Percentiles rank a stretch among this genome's conserved stretches.
Conservation (phyloP, 2,329 filamentous ascomycete genomes). For the Colletotrichum gigasporum region DNA sequence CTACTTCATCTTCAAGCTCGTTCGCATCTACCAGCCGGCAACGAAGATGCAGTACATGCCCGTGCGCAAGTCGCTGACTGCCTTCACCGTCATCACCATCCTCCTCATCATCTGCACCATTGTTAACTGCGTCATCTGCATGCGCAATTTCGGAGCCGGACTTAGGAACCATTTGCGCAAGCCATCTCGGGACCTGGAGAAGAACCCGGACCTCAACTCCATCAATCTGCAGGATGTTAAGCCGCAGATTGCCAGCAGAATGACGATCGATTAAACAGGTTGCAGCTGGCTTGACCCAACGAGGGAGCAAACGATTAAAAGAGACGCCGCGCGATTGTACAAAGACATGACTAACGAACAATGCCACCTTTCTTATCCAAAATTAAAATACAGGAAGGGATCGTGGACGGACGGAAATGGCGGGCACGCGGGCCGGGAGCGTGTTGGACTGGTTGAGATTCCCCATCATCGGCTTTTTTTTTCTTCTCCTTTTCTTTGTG, state of each 20-base stretch:
- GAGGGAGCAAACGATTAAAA: slow-evolving; percentile 28
- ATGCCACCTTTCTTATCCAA: slow-evolving; percentile 25
- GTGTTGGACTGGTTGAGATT: slow-evolving; percentile 32
- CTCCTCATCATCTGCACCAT: slow-evolving; percentile 90
- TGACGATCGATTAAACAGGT: slow-evolving; percentile 67
- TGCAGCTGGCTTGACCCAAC: slow-evolving; percentile 25
- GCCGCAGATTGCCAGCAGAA: slow-evolving; percentile 61
- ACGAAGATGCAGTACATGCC: slow-evolving; percentile 73
- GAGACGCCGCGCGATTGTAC: slow-evolving; percentile 29
- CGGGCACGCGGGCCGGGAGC: slow-evolving; percentile 28
- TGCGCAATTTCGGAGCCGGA: slow-evolving; percentile 88
- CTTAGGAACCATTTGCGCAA: slow-evolving; percentile 85
- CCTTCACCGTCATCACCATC: slow-evolving; percentile 94
- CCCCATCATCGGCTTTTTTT: slow-evolving; percentile 32
- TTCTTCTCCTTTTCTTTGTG: slow-evolving; percentile 27
- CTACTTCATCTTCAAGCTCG: slow-evolving; percentile 98
- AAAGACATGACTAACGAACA: slow-evolving; percentile 35
- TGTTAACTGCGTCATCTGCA: slow-evolving; percentile 85
- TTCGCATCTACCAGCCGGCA: slow-evolving; percentile 85
- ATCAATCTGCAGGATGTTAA: slow-evolving; percentile 67
- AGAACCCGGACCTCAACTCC: slow-evolving; percentile 66
- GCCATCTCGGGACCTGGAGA: slow-evolving; percentile 54
- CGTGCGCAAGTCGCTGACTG: slow-evolving; percentile 86
- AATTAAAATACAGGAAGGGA: slow-evolving; percentile 10
- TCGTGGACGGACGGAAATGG: slow-evolving; percentile 21